Base-by-base conservation (phyloP, 192 early-diverging fungal species). In the Coemansia sp. region DNA sequence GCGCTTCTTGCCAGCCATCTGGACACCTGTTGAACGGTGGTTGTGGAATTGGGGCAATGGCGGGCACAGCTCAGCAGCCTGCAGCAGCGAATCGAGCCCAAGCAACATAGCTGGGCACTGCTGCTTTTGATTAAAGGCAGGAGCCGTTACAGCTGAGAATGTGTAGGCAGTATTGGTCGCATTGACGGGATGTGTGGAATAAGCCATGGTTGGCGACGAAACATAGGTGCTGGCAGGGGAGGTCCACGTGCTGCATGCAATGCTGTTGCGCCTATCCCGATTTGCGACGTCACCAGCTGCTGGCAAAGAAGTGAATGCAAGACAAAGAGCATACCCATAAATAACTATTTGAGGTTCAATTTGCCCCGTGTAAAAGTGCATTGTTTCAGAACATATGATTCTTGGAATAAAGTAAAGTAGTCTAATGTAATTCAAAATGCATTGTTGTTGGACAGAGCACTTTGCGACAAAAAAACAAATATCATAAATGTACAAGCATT, bases 51-150 rank as follows among this genome's bases (percentile, higher is more conserved):
- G 51, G 47, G 67, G 63, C 54, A 60, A n/a, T 10, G 79, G 74
- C 57, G 47, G 46, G 62, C 55, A 65, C 32, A 82, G 61, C 55
- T 76, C 74, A 5, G 74, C 79, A 0, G 79, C 79, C 39, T 40
- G 56, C 51, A 76, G 67, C 64, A 82, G 67, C 40, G 74, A 75
- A 70, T 82, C 72, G 4, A 82, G 62, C 5, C 79, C 79, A 59
- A 59, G 39, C 37, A 37, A 59, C 39, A 37, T 37, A 37, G 57
- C 11, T 16, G 37, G 39, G 13, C 39, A 26, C 26, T 26, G 57
- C 57, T n/a, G 57, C 36, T 11, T 56, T 26, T 4, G 16, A 49
- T 3, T 8, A 49, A 18, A 16, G 18, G 42, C 8, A 43, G 42
- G 10, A 2, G 47, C 15, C 47, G 47, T 7, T n/a, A 18, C 13